Base-by-base conservation (phyloP, 164 flowering plant genomes). In the Liriodendron chinense region DNA sequence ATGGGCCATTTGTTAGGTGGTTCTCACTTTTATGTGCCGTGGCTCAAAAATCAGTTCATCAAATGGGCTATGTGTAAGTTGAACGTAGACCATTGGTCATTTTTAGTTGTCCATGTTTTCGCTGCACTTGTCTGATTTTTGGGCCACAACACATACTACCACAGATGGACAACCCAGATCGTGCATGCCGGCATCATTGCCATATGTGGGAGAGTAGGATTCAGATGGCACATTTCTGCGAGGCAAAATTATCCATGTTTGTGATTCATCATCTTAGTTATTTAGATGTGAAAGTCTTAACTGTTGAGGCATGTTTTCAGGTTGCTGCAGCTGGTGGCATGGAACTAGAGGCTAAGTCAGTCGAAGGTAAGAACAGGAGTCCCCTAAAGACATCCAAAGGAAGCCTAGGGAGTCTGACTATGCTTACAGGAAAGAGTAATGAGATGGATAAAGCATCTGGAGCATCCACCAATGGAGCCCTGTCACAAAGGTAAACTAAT, bases 321-420 rank as follows among this genome's bases (percentile, higher is more conserved):
- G 80, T 53, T 63, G 70, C 73, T 68, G 80, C 68, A 47, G 69
- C 68, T 74, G 56, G 73, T 73, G 84, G 78, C 13, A 61, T 21
- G 9, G 79, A 82, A 49, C 48, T 71, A 59, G 84, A 78, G 61
- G 79, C 80, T 72, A 79, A 77, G 69, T 77, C 84, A 34, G 72
- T 56, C 56, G 82, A 79, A 50, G 76, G 72, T 28, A 79, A 79
- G 76, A 76, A 64, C 48, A 79, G 64, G 71, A 74, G 47, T 76
- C 76, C 78, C 26, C 47, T 79, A 22, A 82, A 79, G 77, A 74
- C 78, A 74, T 77, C 82, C 16, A 87, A 82, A 69, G 87, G 81
- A 76, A 85, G 88, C 80, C 82, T 85, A 62, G 90, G 87, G 25
- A 85, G 85, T 78, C 71, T 87, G 68, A 84, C 76, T 79, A 87